A percentile compares a stretch with the other conserved stretches of the same genome.
Evolutionary conservation across 2,329 filamentous ascomycete species (phyloP).

Genomic region (Orbilia javanica): DNA sequence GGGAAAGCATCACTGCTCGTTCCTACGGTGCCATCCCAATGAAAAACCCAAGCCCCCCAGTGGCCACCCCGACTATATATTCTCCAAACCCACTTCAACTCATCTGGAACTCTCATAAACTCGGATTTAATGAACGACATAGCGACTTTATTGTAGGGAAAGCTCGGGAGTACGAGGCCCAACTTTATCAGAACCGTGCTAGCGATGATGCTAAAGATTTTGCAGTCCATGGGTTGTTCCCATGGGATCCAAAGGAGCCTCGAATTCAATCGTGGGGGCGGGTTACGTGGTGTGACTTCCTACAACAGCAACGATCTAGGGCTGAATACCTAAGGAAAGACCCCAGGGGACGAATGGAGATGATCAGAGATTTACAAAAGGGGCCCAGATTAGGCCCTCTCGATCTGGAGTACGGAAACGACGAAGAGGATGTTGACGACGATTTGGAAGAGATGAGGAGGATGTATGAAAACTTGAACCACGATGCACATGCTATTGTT

Average conservation of each 20-base stretch:
- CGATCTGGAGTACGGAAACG: background rate
- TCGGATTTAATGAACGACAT: slow-evolving; percentile 36
- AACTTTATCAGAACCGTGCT: background rate
- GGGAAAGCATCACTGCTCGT: slow-evolving; percentile 25
- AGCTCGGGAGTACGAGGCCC: slow-evolving; percentile 6
- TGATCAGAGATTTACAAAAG: background rate
- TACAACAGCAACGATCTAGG: slow-evolving; percentile 3
- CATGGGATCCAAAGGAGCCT: slow-evolving; percentile 5
- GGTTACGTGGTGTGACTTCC: slow-evolving; percentile 19
- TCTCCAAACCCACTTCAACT: slow-evolving; percentile 1
- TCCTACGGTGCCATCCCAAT: slow-evolving; percentile 11
- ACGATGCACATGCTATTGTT: slow-evolving; percentile 36
- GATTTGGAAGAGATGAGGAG: slow-evolving; percentile 35
- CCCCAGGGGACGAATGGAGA: slow-evolving; percentile 8
- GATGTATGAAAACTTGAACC: slow-evolving; percentile 32
- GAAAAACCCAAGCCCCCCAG: background rate
- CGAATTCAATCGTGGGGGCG: slow-evolving; percentile 31
- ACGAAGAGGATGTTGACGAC: background rate
- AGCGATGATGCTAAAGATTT: slow-evolving; percentile 9
- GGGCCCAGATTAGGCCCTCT: background rate
- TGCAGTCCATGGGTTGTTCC: background rate
- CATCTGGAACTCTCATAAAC: slow-evolving; percentile 27
- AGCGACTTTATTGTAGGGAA: slow-evolving; percentile 16
- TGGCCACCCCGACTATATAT: background rate
- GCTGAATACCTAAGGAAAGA: slow-evolving; percentile 1